phyloP scores from a whole-genome alignment of 352 stramenopile genomes.

The Albugo candida region DNA sequence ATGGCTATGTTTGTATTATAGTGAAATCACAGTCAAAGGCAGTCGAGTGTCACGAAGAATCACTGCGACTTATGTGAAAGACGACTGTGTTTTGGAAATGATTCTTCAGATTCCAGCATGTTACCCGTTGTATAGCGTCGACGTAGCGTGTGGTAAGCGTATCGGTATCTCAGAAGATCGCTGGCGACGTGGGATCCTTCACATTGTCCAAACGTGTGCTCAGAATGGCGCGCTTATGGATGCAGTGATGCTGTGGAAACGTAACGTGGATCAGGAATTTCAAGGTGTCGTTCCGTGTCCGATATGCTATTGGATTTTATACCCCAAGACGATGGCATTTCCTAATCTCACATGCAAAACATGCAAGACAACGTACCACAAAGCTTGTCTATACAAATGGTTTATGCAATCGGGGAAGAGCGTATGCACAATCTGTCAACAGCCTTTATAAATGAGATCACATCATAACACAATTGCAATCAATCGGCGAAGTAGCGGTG shows the following conservation, averaged over 20 bases:
- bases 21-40: slow-evolving; percentile 73
- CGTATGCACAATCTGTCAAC: slow-evolving; percentile 85
- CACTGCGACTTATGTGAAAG: slow-evolving; percentile 83
- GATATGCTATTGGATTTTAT: slow-evolving; percentile 86
- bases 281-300: slow-evolving; percentile 82
- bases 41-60: slow-evolving; percentile 78
- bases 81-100: slow-evolving; percentile 83
- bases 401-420: slow-evolving; percentile 88
- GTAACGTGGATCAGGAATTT: slow-evolving; percentile 85
- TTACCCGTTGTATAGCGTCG: slow-evolving; percentile 80
- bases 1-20: slow-evolving; percentile 6
- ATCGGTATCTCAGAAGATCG: slow-evolving; percentile 81
- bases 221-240: slow-evolving; percentile 77
- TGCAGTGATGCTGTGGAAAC: slow-evolving; percentile 83
- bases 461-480: neutral
- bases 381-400: slow-evolving; percentile 87
- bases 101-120: slow-evolving; percentile 70
- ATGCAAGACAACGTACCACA: slow-evolving; percentile 86
- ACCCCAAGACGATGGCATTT: slow-evolving; percentile 78
- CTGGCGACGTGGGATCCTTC: slow-evolving; percentile 83
- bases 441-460: slow-evolving; percentile 15
- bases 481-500: neutral
- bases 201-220: slow-evolving; percentile 82
- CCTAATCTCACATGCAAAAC: slow-evolving; percentile 81
- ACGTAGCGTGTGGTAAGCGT: slow-evolving; percentile 81